phyloP scores from a whole-genome alignment of 805 yeast species.

The Candida takata region DNA sequence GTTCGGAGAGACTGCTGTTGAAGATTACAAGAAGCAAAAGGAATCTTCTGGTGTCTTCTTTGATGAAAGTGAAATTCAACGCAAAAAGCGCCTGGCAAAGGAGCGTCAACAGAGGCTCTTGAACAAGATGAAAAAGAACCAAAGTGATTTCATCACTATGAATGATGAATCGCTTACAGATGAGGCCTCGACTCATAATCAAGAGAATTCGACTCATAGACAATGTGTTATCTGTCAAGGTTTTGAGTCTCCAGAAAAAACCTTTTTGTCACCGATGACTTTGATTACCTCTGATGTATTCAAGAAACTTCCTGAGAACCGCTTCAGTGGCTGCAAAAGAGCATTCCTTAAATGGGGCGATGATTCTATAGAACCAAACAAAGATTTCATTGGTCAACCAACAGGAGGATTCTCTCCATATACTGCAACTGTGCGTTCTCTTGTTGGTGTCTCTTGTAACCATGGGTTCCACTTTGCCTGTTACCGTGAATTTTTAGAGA shows the following conservation, averaged over 20 bases:
- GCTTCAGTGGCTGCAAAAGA: constrained; percentile 2
- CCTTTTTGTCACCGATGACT: constrained; percentile 55
- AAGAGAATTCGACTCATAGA: constrained; percentile 20
- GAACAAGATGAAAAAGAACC: constrained; percentile 64
- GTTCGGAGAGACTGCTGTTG: constrained; percentile 51
- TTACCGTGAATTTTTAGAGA: constrained; percentile 50
- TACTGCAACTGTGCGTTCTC: constrained; percentile 1
- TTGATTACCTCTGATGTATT: constrained; percentile 30
- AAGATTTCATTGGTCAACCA: constrained; percentile 25
- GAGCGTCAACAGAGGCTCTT: constrained; percentile 55
- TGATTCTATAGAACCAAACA: constrained; percentile 13
- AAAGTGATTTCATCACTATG: constrained; percentile 60
- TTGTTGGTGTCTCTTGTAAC: constrained; percentile 60
- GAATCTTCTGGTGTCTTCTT: constrained; percentile 30
- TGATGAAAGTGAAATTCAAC: constrained; percentile 49
- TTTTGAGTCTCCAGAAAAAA: constrained; percentile 34
- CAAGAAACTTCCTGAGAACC: constrained; percentile 6
- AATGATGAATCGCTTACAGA: constrained; percentile 38
- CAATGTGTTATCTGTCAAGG: constrained; percentile 57
- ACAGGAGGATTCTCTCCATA: constrained; percentile 13
- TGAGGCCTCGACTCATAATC: constrained; percentile 17
- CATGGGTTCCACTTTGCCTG: constrained; percentile 92
- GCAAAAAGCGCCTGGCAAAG: constrained; percentile 49
- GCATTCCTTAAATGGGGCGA: constrained; percentile 19
- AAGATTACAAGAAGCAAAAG: constrained; percentile 41